These are phyloP conservation scores for Paramecium octaurelia DNA, from an alignment of 73 alveolate species.

Conservation along the genomic window DNA sequence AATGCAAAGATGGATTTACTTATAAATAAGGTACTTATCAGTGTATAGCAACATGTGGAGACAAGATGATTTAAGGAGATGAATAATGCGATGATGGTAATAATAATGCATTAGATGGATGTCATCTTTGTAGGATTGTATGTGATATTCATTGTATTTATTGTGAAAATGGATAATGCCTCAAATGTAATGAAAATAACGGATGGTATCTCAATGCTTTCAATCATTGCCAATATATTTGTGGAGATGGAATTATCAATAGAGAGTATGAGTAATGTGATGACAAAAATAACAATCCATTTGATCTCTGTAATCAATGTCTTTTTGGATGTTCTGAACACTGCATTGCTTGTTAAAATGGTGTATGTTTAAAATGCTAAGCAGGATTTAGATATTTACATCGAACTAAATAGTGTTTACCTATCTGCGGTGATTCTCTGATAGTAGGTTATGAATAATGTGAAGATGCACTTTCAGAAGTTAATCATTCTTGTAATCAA, in stretches of 20 bases:
- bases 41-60: background rate
- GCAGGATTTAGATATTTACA: background rate
- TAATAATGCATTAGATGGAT: background rate
- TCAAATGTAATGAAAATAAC: background rate
- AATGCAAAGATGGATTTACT: background rate
- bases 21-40: background rate
- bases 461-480: background rate
- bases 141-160: background rate
- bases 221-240: background rate
- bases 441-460: background rate
- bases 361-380: background rate
- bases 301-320: background rate
- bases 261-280: background rate
- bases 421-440: background rate
- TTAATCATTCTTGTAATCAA: background rate
- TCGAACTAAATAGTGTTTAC: background rate
- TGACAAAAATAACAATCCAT: background rate
- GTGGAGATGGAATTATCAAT: background rate
- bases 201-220: background rate
- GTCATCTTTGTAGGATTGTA: background rate
- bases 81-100: constrained; percentile 33
- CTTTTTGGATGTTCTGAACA: background rate
- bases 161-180: background rate
- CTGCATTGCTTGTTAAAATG: background rate
- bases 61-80: background rate